Conservation (phyloP, 164 flowering plant genomes). For the Vitis riparia region DNA sequence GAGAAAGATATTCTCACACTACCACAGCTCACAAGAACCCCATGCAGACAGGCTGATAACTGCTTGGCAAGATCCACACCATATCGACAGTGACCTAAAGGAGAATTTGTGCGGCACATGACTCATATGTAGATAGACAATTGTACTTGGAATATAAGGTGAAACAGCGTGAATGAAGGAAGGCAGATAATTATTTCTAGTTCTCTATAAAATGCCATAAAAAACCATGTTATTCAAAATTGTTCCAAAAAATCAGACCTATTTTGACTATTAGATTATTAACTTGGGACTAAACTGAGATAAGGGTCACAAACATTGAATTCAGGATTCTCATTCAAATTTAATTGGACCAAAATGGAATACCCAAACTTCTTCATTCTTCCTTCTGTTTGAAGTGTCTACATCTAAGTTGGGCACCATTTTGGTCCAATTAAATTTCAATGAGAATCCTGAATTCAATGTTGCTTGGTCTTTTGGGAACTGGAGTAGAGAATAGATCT, state of each 20-base stretch:
- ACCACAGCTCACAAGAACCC: slow-evolving; percentile 84
- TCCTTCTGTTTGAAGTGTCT: no score
- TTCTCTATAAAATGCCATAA: not conserved
- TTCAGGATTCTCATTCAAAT: no score
- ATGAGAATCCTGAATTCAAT: no score
- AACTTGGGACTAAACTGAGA: no score
- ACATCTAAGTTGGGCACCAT: no score
- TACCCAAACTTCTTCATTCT: no score
- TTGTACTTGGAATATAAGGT: no score
- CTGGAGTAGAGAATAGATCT: not conserved
- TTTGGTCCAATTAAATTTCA: no score
- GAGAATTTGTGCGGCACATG: not conserved
- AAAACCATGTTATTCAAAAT: not conserved
- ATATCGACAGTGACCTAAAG: slow-evolving; percentile 74
- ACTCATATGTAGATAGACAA: no score
- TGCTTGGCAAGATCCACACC: slow-evolving; percentile 85
- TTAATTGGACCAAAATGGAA: no score
- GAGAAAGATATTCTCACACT: slow-evolving; percentile 85
- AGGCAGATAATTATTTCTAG: not conserved
- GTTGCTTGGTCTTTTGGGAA: not conserved
- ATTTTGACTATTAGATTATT: not conserved
- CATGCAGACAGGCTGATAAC: slow-evolving; percentile 45
- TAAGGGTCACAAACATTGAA: no score
- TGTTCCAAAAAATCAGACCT: not conserved
- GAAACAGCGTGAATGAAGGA: no score